Percentiles rank a stretch among this genome's conserved stretches.
Conservation (phyloP, 495 filamentous ascomycete genomes). For the Tuber brumale region DNA sequence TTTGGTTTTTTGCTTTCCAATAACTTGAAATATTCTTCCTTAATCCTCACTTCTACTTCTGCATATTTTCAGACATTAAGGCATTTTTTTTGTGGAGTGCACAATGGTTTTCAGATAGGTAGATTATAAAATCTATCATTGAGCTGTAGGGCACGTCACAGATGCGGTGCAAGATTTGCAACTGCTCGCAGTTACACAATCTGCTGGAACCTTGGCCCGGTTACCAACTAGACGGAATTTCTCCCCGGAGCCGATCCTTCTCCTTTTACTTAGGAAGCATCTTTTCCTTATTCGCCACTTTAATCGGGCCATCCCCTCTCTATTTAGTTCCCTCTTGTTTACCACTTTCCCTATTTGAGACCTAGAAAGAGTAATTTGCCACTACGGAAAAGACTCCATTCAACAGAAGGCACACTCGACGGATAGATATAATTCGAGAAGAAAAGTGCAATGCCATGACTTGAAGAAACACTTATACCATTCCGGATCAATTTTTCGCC, state of each 20-base stretch:
- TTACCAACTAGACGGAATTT: slow-evolving; percentile 36
- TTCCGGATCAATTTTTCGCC: neutral
- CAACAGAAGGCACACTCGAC: slow-evolving; percentile 5
- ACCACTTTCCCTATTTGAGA: slow-evolving; percentile 14
- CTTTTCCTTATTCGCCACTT: slow-evolving; percentile 35
- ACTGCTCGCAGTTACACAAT: slow-evolving; percentile 6
- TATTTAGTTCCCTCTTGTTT: slow-evolving; percentile 20
- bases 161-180: too few species aligned
- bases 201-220: neutral
- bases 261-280: slow-evolving; percentile 11
- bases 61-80: too few species aligned
- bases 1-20: too few species aligned
- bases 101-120: too few species aligned
- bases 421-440: slow-evolving; percentile 14
- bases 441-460: slow-evolving; percentile 7
- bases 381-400: slow-evolving; percentile 11
- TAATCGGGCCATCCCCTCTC: slow-evolving; percentile 35
- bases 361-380: slow-evolving; percentile 21
- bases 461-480: slow-evolving; percentile 4
- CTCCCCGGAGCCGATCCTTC: slow-evolving; percentile 20
- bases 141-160: too few species aligned
- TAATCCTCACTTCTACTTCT: too few species aligned
- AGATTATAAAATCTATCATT: too few species aligned
- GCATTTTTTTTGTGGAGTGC: too few species aligned
- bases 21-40: too few species aligned